Percentiles rank a stretch among this genome's conserved stretches.
Conservation (phyloP, 2,329 filamentous ascomycete species). For the Botrytis medusae region DNA sequence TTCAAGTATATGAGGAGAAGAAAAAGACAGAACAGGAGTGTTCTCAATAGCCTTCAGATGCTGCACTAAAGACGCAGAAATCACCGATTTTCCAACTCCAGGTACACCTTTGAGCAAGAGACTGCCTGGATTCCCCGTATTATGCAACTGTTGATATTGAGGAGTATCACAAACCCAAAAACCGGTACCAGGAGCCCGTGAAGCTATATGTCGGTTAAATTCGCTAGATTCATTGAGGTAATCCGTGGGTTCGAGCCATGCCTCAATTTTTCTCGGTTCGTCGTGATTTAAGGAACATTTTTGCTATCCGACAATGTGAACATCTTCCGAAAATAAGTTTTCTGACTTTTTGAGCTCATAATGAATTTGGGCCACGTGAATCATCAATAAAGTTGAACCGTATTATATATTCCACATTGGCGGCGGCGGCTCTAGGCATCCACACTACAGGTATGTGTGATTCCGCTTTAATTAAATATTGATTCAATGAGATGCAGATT, state of each 20-base stretch:
- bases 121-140: conserved; percentile 39
- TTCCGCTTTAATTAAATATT: not conserved
- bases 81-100: conserved; percentile 47
- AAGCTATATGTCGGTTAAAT: conserved; percentile 28
- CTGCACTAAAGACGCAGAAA: conserved; percentile 35
- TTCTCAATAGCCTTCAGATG: not conserved
- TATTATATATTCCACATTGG: not conserved
- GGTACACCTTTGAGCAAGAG: conserved; percentile 50
- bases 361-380: not conserved
- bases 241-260: conserved; percentile 31
- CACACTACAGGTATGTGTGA: not conserved
- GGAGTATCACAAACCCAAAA: conserved; percentile 29
- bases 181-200: conserved; percentile 28
- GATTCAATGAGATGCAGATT: not conserved
- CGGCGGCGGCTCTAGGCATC: not conserved
- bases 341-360: not conserved
- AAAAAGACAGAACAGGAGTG: conserved; percentile 41
- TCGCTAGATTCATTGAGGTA: conserved; percentile 26
- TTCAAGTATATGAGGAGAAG: conserved; percentile 41
- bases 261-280: not conserved
- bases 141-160: conserved; percentile 27
- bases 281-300: not conserved
- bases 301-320: not conserved
- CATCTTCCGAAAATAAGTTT: too few species aligned
- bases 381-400: not conserved